Percentiles rank a stretch among this genome's conserved stretches.
Evolutionary conservation across 371 early-diverging fungal genomes (phyloP).

Genomic region (Apophysomyces ossiformis): DNA sequence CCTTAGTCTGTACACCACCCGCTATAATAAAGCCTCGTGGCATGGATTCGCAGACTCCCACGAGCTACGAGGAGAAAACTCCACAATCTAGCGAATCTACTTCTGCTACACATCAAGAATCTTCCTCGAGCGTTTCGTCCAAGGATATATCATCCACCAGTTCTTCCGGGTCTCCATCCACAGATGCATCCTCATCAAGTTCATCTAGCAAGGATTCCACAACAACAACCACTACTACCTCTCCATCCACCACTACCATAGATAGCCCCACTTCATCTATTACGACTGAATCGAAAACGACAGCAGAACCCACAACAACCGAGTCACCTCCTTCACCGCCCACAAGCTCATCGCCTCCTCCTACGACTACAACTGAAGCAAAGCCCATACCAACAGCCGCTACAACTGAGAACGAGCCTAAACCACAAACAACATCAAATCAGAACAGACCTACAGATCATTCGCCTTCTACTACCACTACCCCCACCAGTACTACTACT

Average conservation of each 20-base stretch:
- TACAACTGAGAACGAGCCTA: neutral
- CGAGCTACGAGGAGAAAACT: neutral
- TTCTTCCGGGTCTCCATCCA: neutral
- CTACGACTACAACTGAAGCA: no score
- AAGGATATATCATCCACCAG: neutral
- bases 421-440: conserved; percentile 16
- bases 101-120: no score
- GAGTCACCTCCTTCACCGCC: neutral
- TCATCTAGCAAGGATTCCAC: neutral
- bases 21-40: neutral
- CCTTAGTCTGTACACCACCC: neutral
- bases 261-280: neutral
- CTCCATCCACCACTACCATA: neutral
- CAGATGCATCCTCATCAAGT: neutral
- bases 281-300: neutral
- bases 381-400: neutral
- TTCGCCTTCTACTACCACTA: neutral
- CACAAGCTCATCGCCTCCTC: no score
- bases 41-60: neutral
- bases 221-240: neutral
- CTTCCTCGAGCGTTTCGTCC: no score
- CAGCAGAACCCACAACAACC: neutral
- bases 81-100: no score
- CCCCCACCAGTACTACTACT: no score
- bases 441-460: neutral